These are phyloP conservation scores for Pestalotiopsis sp. DNA, from an alignment of 2,329 filamentous ascomycete species.

Conservation along the genomic window DNA sequence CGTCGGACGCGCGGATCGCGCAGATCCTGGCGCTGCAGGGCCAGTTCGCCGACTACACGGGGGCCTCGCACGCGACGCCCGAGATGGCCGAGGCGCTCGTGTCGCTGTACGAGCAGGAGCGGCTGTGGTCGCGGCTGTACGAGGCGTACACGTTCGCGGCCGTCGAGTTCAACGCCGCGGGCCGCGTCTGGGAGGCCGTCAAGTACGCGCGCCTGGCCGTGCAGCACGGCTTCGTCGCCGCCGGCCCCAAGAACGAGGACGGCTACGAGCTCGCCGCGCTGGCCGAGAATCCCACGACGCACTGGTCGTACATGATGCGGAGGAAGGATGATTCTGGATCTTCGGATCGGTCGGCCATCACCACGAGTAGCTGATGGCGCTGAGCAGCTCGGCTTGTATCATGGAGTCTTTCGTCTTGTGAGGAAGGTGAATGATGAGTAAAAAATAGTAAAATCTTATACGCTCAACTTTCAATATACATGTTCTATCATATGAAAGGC, in stretches of 20 bases:
- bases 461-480: too few relatives aligned
- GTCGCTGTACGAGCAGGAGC: constrained; percentile 41
- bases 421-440: not conserved
- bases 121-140: constrained; percentile 34
- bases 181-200: constrained; percentile 40
- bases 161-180: constrained; percentile 40
- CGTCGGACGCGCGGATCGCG: constrained; percentile 37
- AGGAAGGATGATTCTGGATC: constrained; percentile 13
- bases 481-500: too few relatives aligned
- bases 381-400: not conserved
- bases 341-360: not conserved
- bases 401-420: not conserved
- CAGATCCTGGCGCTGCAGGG: constrained; percentile 33
- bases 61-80: constrained; percentile 28
- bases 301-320: constrained; percentile 43
- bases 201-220: constrained; percentile 41
- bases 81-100: constrained; percentile 41
- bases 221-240: constrained; percentile 36
- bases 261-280: constrained; percentile 36
- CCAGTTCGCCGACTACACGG: constrained; percentile 37
- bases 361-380: not conserved
- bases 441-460: too few relatives aligned
- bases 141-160: constrained; percentile 42
- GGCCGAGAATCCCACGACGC: constrained; percentile 36
- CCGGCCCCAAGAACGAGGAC: constrained; percentile 32